phyloP scores from a whole-genome alignment of 2,329 filamentous ascomycete species.

The Magnaporthiopsis rhizophila region DNA sequence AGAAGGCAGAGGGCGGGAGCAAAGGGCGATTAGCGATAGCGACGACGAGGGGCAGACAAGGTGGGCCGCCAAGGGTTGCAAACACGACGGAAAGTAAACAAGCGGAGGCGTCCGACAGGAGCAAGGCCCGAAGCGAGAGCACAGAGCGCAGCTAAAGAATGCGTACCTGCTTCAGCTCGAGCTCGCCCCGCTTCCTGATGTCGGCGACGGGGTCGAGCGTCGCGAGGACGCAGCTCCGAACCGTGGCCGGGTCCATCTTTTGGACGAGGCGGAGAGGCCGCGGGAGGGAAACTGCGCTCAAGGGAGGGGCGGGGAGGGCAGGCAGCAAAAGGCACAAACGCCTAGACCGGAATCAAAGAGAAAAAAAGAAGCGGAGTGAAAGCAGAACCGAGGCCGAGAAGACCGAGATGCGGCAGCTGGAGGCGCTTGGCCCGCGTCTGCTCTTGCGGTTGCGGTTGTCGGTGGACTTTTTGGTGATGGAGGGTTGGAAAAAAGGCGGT shows the following conservation, averaged over 20 bases:
- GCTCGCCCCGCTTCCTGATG: slow-evolving; percentile 66
- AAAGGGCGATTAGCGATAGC: neutral
- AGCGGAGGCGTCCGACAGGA: slow-evolving; percentile 7
- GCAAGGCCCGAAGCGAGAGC: slow-evolving; percentile 4
- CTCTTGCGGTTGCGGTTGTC: too few relatives aligned
- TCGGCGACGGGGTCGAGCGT: slow-evolving; percentile 70
- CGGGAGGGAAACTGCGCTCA: neutral
- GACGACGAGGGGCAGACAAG: neutral
- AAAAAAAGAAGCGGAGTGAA: neutral
- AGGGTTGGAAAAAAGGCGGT: too few relatives aligned
- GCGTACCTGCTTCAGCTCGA: slow-evolving; percentile 73
- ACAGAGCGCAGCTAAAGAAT: neutral
- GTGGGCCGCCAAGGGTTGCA: too few relatives aligned
- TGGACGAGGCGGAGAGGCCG: slow-evolving; percentile 7
- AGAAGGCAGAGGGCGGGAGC: slow-evolving; percentile 13
- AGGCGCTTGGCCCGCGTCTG: too few relatives aligned
- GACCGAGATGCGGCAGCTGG: neutral
- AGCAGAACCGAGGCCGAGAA: neutral
- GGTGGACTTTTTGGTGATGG: too few relatives aligned
- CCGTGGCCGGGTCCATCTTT: slow-evolving; percentile 65
- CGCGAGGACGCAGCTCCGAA: slow-evolving; percentile 69
- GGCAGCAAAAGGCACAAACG: too few relatives aligned
- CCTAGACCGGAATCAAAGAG: neutral
- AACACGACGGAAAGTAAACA: neutral
- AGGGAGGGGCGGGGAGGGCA: neutral